Base-by-base conservation (phyloP, 345 rosid genomes). In the Lepidium aucheri region DNA sequence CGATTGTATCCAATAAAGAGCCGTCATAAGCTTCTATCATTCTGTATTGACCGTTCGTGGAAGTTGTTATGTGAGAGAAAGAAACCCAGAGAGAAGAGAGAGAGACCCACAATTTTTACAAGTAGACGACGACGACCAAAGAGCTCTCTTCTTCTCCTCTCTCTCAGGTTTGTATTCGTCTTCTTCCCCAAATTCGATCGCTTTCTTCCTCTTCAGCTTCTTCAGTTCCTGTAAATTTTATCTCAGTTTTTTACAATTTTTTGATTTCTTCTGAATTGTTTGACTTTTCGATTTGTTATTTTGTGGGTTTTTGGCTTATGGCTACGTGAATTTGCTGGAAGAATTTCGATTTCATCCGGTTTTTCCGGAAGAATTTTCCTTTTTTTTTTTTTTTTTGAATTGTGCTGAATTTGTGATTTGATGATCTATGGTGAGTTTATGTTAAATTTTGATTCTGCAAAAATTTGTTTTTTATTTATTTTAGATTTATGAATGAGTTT, bases 11-110 rank as follows among this genome's bases (percentile, higher is more conserved):
- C 41, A 60, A 44, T 28, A 53, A 60, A 38, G 73, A 73, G 68
- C 66, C 72, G 77, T 73, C 77, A 66, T 73, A 30, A 56, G 45
- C 61, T 38, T 38, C 3, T 56, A 56, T 56, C 61, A 60, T 43
- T 57, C 71, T 33, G 60, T 72, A 51, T 72, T 72, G 76, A 72
- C 76, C 76, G 76, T 73, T 73, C 77, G 77, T 60, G 73, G 77
- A 73, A 73, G 73, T 73, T 73, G 73, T 73, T 73, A 28, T 74
- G 77, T 60, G 77, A 60, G 68, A 72, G 70, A 70, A 40, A 63
- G 68, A 72, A 66, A 60, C 76, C 41, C 63, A 73, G 77, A 73
- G 69, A 51, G 24, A 38, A 64, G 67, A 64, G 36, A 51, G 67
- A 28, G 54, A 49, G 72, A 73, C 63, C 68, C 36, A 68, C 76